Evolutionary conservation across 257 asterid genomes (phyloP), one percentile per base, ranked within the genome.

Genomic region (Solanum sitiens): DNA sequence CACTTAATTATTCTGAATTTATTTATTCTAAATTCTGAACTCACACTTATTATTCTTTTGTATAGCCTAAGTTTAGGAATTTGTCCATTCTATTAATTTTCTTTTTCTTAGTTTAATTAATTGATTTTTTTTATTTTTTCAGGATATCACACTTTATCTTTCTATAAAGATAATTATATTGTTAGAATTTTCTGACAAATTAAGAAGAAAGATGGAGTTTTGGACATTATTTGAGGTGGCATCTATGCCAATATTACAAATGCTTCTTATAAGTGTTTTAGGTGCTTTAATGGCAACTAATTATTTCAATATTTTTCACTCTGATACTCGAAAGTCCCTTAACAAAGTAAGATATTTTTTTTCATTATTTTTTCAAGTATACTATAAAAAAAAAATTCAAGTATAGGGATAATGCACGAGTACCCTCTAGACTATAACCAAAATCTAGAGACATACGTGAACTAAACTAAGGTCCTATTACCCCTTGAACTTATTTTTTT

Each of bases 241-340:
- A 63, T 91, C 98, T 7, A 95, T 94, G 98, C 98, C 99, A 82
- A 92, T 95, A 59, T 4, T 96, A 35, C 96, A 95, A 88, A 94
- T 96, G n/a, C 94, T 96, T 13, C 63, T 96, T 8, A 84, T 96
- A 44, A 91, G 98, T 77, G 3, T 89, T 11, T 84, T 95, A 72
- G 99, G 99, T 89, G 98, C 98, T 89, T 30, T 94, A 87, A 90
- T 96, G 98, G 97, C 98, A 2, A 89, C 98, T 53, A 95, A 96
- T 82, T 90, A 93, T 85, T 88, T 96, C 86, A 92, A 93, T 6
- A 92, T 96, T 89, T 93, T 96, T 30, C 94, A 93, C 16, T 84
- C 93, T 40, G 94, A 92, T 86, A 94, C 96, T 32, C 88, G 96
- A 83, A 92, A 53, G 16, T 94, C 95, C 4, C 35, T 96, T 59